Base-by-base conservation (phyloP, 495 filamentous ascomycete species). In the Corynascus novoguineensis region DNA sequence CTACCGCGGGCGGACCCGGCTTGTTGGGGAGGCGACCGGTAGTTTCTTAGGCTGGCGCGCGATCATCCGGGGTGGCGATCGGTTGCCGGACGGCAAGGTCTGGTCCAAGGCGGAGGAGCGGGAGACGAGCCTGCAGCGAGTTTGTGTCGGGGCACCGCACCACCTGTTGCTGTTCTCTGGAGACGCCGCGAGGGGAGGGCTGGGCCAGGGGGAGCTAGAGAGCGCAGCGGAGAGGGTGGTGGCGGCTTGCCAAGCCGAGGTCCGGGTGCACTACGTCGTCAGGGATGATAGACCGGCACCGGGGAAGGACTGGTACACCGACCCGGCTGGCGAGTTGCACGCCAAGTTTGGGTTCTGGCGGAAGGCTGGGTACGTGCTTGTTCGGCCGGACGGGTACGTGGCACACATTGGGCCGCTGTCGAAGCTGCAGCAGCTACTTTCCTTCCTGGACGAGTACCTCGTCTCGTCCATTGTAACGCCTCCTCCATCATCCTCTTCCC, bases 351-450 rank as follows among this genome's bases (percentile, higher is more conserved):
- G 75, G 3, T 70, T 71, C 49, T 58, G 59, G 4, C 55, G 17
- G 5, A 44, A 55, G 41, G 58, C 70, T 0, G 65, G 68, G 0
- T 76, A 70, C 56, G 62, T 73, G 25, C 61, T 73, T 10, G 68
- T 76, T 27, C 64, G 74, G 8, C 75, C 75, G 0, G 75, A 78
- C 51, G 57, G 64, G 4, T 71, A 78, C 53, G 55, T 75, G 10
- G 68, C 64, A 4, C 68, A 73, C 46, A 68, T 78, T 41, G 74
- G 73, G 9, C 48, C 38, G 3, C 41, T 76, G 28, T 54, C 51
- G 15, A 54, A 62, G 1, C 28, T 73, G 34, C 59, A 66, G 32
- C 57, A 66, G 50, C 37, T 77, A 7, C 44, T 64, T 8, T 48
- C 41, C 11, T 74, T 70, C 38, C 15, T 66, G 28, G 58, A 59